Base-by-base conservation (phyloP, 495 filamentous ascomycete species). In the Tuber umbilicatum region DNA sequence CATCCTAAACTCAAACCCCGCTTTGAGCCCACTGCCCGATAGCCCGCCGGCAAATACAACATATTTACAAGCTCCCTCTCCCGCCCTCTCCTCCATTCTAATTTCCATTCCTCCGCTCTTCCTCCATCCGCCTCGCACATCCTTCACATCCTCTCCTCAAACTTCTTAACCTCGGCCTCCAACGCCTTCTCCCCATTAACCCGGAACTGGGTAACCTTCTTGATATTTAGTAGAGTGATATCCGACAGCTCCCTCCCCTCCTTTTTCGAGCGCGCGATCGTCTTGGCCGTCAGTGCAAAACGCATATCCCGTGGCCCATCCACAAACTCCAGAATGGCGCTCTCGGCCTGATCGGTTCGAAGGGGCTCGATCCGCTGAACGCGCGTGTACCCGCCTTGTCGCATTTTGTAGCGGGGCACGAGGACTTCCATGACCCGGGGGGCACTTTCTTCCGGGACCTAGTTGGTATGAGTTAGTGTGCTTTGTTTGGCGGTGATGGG, bases 261-360 rank as follows among this genome's bases (percentile, higher is more conserved):
- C 19, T 80, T 82, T 43, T 90, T 85, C 78, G 91, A 85, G 60
- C 87, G 86, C 50, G 90, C 92, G 0, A 99, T 85, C 0, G 92
- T 89, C 69, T 89, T 88, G 5, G 95, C 95, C 23, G 94, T 97
- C 86, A 97, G 89, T 72, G 91, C 91, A 85, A 99, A 98, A 2
- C 94, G 91, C 88, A 97, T 93, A 84, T 99, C 95, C 84, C 90
- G 92, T 23, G 94, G 94, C 64, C 94, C 94, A 83, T 99, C 95
- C 68, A 98, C 93, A 19, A 99, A 87, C 84, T 98, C 95, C n/a
- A 99, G 88, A 78, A 99, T 96, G 0, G 95, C 95, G 35, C 89
- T 91, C 45, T 89, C 87, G 5, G 92, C 94, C 85, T 97, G 92
- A 82, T 97, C 93, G 72, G 87, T 84, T 77, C 88, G 86, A 81